phyloP scores from a whole-genome alignment of 805 yeast species.

The Zygoascus biomembranicola region DNA sequence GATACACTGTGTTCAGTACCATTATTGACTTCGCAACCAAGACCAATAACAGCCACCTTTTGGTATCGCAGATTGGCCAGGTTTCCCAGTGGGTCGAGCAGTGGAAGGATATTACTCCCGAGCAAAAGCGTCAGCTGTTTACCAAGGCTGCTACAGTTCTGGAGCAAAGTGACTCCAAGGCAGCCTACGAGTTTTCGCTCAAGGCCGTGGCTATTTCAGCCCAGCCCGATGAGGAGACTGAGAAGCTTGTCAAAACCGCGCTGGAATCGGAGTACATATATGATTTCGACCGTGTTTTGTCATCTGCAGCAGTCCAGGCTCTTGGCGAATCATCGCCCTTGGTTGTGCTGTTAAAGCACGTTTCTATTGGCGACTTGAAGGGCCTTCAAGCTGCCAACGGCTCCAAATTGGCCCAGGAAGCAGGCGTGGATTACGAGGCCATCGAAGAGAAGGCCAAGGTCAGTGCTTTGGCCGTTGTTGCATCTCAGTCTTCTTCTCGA shows the following conservation, averaged over 20 bases:
- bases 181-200: constrained; percentile 6
- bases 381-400: constrained; percentile 9
- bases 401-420: constrained; percentile 8
- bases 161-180: constrained; percentile 8
- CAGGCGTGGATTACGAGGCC: constrained; percentile 10
- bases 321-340: constrained; percentile 19
- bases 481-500: constrained; percentile 11
- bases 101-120: constrained; percentile 26
- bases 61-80: constrained; percentile 31
- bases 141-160: constrained; percentile 21
- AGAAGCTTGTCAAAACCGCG: constrained; percentile 19
- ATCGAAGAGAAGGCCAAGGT: constrained; percentile 22
- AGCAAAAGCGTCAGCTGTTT: constrained; percentile 21
- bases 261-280: constrained; percentile 20
- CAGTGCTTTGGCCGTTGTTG: constrained; percentile 24
- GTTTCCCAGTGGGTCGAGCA: constrained; percentile 31
- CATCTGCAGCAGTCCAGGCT: constrained; percentile 24
- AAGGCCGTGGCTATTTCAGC: constrained; percentile 12
- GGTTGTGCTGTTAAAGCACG: constrained; percentile 19
- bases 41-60: constrained; percentile 26
- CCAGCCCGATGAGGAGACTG: constrained; percentile 12
- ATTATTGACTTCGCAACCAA: constrained; percentile 28
- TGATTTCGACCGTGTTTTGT: constrained; percentile 25
- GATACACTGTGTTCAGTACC: constrained; percentile 26
- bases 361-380: constrained; percentile 26